A percentile compares a stretch with the other conserved stretches of the same genome.
phyloP scores from a whole-genome alignment of 2,329 filamentous ascomycete genomes.

The Xylaria sp. region DNA sequence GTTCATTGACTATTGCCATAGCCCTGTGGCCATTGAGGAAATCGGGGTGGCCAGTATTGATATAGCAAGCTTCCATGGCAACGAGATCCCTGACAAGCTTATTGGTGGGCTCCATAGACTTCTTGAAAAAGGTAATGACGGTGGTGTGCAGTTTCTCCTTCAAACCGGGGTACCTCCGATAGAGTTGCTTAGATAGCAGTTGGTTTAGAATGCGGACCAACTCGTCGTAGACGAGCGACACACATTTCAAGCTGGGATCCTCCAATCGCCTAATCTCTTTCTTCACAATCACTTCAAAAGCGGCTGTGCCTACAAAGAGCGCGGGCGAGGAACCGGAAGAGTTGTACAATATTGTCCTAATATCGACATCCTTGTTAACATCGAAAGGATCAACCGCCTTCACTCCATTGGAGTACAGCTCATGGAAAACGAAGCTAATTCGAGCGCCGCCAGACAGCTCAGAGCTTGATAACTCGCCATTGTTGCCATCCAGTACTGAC shows the following conservation, averaged over 20 bases:
- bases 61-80: conserved; percentile 94
- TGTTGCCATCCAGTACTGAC: conserved; percentile 95
- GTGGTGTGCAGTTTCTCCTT: conserved; percentile 98
- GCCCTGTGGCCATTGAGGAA: conserved; percentile 97
- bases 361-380: conserved; percentile 96
- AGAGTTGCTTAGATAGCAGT: conserved; percentile 87
- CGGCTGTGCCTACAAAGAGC: conserved; percentile 95
- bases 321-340: conserved; percentile 98
- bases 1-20: conserved; percentile 98
- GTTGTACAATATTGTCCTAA: conserved; percentile 97
- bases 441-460: conserved; percentile 96
- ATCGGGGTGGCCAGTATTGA: conserved; percentile 98
- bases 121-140: conserved; percentile 96
- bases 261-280: conserved; percentile 97
- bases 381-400: conserved; percentile 99
- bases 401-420: conserved; percentile 95
- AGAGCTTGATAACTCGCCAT: conserved; percentile 91
- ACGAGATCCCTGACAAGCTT: conserved; percentile 95
- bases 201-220: conserved; percentile 94
- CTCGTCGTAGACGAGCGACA: conserved; percentile 96
- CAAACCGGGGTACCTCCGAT: conserved; percentile 89
- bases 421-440: conserved; percentile 99
- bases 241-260: conserved; percentile 96
- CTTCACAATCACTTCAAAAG: conserved; percentile 99
- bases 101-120: conserved; percentile 97